Conservation (phyloP, 2,329 filamentous ascomycete genomes). For the Talaromyces marneffei region DNA sequence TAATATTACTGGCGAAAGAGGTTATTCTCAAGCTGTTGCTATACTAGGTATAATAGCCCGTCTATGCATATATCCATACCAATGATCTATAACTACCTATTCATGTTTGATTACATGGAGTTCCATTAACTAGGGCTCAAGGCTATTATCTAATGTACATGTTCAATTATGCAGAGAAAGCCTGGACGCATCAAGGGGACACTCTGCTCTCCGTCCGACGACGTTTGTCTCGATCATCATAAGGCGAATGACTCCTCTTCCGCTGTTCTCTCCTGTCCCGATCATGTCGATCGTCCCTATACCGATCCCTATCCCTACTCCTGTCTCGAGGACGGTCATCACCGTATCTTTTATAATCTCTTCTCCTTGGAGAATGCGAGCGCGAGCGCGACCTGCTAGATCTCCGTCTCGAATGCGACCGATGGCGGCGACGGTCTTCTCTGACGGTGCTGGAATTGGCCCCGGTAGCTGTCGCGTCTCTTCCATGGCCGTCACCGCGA, state of each 20-base stretch:
- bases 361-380: constrained; percentile 49
- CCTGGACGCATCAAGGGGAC: background rate
- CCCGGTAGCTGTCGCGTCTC: constrained; percentile 34
- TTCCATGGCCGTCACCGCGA: constrained; percentile 26
- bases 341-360: constrained; percentile 39
- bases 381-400: constrained; percentile 45
- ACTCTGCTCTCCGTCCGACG: constrained; percentile 28
- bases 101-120: background rate
- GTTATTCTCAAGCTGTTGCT: background rate
- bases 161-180: background rate
- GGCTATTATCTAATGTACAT: background rate
- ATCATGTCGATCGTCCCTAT: constrained; percentile 41
- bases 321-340: constrained; percentile 35
- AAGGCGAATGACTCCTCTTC: constrained; percentile 40
- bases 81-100: background rate
- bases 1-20: background rate
- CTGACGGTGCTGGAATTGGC: constrained; percentile 43
- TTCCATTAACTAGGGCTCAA: background rate
- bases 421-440: constrained; percentile 24
- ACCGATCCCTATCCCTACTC: constrained; percentile 35
- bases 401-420: constrained; percentile 27
- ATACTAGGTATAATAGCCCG: background rate
- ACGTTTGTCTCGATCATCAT: constrained; percentile 39
- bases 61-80: background rate
- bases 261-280: constrained; percentile 23